Percentiles rank a stretch among this genome's conserved stretches.
phyloP scores from a whole-genome alignment of 306 rosid genomes.

The Acacia crassicarpa region DNA sequence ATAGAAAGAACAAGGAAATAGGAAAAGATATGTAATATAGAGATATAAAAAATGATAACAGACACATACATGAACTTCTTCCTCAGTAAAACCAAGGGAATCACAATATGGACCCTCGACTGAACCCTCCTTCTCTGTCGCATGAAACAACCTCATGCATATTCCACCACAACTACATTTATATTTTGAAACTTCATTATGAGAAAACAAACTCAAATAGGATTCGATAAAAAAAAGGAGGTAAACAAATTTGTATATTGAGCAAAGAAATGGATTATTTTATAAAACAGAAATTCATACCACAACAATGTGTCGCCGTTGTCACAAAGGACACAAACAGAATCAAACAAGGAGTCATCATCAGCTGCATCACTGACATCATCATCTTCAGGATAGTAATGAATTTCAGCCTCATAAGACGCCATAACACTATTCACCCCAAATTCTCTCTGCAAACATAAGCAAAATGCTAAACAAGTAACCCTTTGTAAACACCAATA shows the following conservation, averaged over 20 bases:
- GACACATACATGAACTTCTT: conserved; percentile 76
- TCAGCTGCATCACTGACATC: conserved; percentile 41
- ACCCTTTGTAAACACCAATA: neutral
- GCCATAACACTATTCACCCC: conserved; percentile 42
- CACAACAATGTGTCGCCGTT: conserved; percentile 77
- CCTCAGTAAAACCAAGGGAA: conserved; percentile 69
- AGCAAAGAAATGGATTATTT: conserved; percentile 5
- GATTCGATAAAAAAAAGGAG: conserved; percentile 5
- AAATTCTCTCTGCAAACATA: conserved; percentile 33
- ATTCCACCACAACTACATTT: conserved; percentile 83
- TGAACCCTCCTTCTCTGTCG: conserved; percentile 55
- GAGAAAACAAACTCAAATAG: conserved; percentile 12
- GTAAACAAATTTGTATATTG: neutral
- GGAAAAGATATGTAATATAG: neutral
- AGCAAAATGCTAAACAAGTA: neutral
- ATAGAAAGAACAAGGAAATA: conserved; percentile 26
- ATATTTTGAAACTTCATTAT: conserved; percentile 18
- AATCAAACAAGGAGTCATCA: conserved; percentile 73
- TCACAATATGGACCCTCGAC: conserved; percentile 35
- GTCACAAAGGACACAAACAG: conserved; percentile 88
- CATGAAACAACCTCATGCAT: conserved; percentile 93
- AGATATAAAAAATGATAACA: conserved; percentile 18
- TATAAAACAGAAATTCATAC: conserved; percentile 40
- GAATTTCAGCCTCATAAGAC: conserved; percentile 66
- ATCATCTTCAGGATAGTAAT: conserved; percentile 62